A percentile compares a stretch with the other conserved stretches of the same genome.
Conservation (phyloP, 139 green algal genomes). For the Astrephomene gubernaculifera region DNA sequence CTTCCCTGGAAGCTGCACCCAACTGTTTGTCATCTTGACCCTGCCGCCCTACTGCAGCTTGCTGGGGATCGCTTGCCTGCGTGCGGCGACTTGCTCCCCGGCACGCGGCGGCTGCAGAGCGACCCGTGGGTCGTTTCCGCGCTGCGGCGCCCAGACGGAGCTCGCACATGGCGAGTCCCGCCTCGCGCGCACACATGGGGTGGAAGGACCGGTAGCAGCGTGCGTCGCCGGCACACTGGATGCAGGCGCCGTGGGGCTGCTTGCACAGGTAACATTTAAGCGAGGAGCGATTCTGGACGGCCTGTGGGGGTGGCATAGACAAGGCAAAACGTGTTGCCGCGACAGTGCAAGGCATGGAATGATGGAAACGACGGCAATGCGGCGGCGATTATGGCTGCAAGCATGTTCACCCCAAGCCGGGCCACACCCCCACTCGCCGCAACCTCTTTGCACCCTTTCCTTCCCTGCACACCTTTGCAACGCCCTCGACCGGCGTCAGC, state of each 20-base stretch:
- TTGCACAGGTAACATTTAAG: slow-evolving; percentile 77
- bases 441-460: too few species aligned
- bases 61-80: too few species aligned
- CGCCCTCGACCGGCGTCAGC: slow-evolving; percentile 48
- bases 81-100: too few species aligned
- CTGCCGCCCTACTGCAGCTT: too few species aligned
- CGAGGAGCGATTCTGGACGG: slow-evolving; percentile 18
- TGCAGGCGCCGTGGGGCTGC: slow-evolving; percentile 80
- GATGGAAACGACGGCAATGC: too few species aligned
- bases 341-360: too few species aligned
- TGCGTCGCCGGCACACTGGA: slow-evolving; percentile 73
- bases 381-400: too few species aligned
- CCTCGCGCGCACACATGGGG: slow-evolving; percentile 76
- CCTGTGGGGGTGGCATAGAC: neutral
- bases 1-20: too few species aligned
- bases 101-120: too few species aligned
- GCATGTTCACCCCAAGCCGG: too few species aligned
- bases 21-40: too few species aligned
- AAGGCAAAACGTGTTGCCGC: neutral
- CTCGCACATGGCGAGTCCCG: slow-evolving; percentile 54
- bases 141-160: slow-evolving; percentile 11
- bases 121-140: neutral
- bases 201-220: slow-evolving; percentile 85
- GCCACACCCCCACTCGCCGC: too few species aligned
- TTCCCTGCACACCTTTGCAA: neutral